Evolutionary conservation across 352 stramenopile genomes (phyloP).

Genomic region (Pythium pyrilobum): DNA sequence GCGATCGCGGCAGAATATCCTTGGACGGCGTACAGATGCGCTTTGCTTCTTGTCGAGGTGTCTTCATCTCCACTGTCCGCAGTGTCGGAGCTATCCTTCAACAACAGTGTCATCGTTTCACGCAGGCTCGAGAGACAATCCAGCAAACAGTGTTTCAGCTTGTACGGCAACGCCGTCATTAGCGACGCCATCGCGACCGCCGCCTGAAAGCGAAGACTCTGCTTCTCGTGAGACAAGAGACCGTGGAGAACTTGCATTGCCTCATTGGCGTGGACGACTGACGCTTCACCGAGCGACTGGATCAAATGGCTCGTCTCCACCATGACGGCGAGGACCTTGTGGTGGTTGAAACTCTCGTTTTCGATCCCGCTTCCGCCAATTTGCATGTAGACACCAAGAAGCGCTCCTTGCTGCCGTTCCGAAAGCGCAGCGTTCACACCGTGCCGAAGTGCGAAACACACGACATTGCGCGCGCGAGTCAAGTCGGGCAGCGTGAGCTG

Average conservation of each 20-base stretch:
- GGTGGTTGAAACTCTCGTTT: slow-evolving; percentile 18
- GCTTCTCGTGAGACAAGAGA: slow-evolving; percentile 32
- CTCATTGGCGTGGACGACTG: slow-evolving; percentile 21
- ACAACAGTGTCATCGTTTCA: slow-evolving; percentile 18
- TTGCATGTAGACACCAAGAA: slow-evolving; percentile 57
- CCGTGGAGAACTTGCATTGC: slow-evolving; percentile 14
- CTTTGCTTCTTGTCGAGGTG: slow-evolving; percentile 37
- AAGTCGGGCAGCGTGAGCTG: slow-evolving; percentile 66
- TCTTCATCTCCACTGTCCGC: slow-evolving; percentile 15
- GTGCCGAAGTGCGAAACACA: slow-evolving; percentile 70
- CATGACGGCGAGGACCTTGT: slow-evolving; percentile 27
- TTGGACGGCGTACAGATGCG: slow-evolving; percentile 72
- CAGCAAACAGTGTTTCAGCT: slow-evolving; percentile 21
- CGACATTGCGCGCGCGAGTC: slow-evolving; percentile 70
- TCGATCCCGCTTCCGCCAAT: slow-evolving; percentile 25
- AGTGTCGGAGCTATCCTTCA: slow-evolving; percentile 15
- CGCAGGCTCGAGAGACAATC: slow-evolving; percentile 20
- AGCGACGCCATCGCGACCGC: slow-evolving; percentile 29
- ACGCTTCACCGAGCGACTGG: slow-evolving; percentile 29
- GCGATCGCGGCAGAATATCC: slow-evolving; percentile 60
- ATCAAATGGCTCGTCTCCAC: slow-evolving; percentile 31
- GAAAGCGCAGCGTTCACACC: slow-evolving; percentile 53
- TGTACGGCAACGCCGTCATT: slow-evolving; percentile 26
- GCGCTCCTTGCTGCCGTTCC: slow-evolving; percentile 59
- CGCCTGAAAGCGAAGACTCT: slow-evolving; percentile 36